A percentile compares a stretch with the other conserved stretches of the same genome.
Evolutionary conservation across 2,329 filamentous ascomycete species (phyloP).

Genomic region (Aspergillus fructus): DNA sequence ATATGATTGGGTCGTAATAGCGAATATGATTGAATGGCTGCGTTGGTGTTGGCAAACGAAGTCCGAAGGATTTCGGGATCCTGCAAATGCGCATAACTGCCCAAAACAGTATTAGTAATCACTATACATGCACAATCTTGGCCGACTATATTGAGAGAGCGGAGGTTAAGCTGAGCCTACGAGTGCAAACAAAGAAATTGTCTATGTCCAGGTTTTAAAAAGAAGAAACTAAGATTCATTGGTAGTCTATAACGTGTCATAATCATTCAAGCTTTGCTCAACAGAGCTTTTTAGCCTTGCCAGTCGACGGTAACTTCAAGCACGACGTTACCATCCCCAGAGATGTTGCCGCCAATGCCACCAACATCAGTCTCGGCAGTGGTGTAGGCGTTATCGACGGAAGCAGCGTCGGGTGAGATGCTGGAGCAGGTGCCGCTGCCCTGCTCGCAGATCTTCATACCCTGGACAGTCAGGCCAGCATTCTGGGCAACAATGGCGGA

Average conservation of each 20-base stretch:
- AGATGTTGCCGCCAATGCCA: conserved; percentile 37
- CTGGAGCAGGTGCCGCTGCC: conserved; percentile 29
- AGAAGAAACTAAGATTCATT: no score
- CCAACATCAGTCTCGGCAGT: conserved; percentile 25
- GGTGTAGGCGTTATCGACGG: conserved; percentile 35
- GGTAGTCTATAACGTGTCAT: not conserved
- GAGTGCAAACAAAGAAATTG: no score
- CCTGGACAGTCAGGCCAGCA: conserved; percentile 30
- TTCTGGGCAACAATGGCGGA: conserved; percentile 37
- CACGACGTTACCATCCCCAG: conserved; percentile 23
- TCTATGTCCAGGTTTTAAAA: not conserved
- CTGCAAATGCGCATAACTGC: not conserved
- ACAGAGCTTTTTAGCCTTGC: conserved; percentile 20
- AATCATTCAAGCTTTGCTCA: not conserved
- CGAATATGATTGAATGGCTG: not conserved
- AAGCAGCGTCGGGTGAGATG: conserved; percentile 23
- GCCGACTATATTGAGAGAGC: no score
- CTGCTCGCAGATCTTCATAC: conserved; percentile 37
- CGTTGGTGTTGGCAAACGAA: not conserved
- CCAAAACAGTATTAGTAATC: not conserved
- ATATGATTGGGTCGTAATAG: not conserved
- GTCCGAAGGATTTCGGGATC: conserved; percentile 5
- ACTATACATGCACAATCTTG: not conserved
- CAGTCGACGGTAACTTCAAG: conserved; percentile 31
- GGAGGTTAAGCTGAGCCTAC: no score